Evolutionary conservation across 805 yeast genomes (phyloP).

Genomic region (Osmozyma mogii): DNA sequence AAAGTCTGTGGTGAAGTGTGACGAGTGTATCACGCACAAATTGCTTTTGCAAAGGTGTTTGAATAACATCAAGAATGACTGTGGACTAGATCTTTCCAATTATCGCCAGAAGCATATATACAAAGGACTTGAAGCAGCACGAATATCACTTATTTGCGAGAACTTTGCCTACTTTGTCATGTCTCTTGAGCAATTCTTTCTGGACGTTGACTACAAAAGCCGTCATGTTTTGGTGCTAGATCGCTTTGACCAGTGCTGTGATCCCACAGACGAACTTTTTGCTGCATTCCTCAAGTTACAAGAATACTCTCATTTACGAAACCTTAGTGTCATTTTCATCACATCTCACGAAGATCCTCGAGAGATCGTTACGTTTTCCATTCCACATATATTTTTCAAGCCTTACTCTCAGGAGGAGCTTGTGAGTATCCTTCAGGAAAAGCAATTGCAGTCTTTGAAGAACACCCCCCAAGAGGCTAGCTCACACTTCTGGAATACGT

Average conservation of each 20-base stretch:
- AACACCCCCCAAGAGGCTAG: slow-evolving; percentile 9
- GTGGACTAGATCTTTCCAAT: slow-evolving; percentile 19
- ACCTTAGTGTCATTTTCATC: slow-evolving; percentile 32
- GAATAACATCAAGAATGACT: slow-evolving; percentile 28
- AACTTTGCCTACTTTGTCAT: slow-evolving; percentile 32
- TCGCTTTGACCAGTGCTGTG: slow-evolving; percentile 39
- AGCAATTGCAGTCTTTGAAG: slow-evolving; percentile 18
- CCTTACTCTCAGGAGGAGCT: slow-evolving; percentile 31
- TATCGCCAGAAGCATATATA: slow-evolving; percentile 15
- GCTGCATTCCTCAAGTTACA: slow-evolving; percentile 34
- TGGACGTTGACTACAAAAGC: slow-evolving; percentile 20
- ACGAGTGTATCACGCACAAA: slow-evolving; percentile 34
- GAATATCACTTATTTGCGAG: slow-evolving; percentile 29
- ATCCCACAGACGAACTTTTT: slow-evolving; percentile 31
- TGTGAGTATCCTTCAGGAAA: slow-evolving; percentile 27
- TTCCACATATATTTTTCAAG: slow-evolving; percentile 35
- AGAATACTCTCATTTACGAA: slow-evolving; percentile 29
- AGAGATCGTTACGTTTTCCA: slow-evolving; percentile 26
- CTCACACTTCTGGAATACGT: slow-evolving; percentile 34
- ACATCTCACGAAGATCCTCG: slow-evolving; percentile 33
- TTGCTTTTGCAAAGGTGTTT: slow-evolving; percentile 36
- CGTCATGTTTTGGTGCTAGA: slow-evolving; percentile 41
- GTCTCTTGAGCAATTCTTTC: slow-evolving; percentile 32
- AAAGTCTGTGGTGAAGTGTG: slow-evolving; percentile 33
- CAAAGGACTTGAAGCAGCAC: slow-evolving; percentile 20